Percentiles rank a stretch among this genome's conserved stretches.
Evolutionary conservation across 495 filamentous ascomycete genomes (phyloP).

Genomic region (Penicillium daleae): DNA sequence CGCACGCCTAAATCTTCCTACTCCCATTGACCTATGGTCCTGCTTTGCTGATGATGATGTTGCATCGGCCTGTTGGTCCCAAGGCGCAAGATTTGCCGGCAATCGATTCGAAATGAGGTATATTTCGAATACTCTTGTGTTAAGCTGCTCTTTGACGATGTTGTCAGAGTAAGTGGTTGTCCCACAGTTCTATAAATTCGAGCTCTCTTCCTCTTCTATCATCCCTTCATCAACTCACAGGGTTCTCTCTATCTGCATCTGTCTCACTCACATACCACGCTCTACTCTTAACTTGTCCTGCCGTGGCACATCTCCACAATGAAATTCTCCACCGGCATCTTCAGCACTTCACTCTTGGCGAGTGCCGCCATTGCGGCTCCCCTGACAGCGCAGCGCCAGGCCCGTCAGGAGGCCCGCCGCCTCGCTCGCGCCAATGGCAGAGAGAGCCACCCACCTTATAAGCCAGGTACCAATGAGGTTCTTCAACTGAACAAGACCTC

Average conservation of each 20-base stretch:
- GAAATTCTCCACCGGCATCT: constrained; percentile 33
- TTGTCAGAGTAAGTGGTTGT: background rate
- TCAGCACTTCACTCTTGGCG: constrained; percentile 30
- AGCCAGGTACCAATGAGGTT: constrained; percentile 29
- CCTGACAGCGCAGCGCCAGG: constrained; percentile 26
- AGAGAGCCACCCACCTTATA: constrained; percentile 30
- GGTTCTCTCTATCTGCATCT: background rate
- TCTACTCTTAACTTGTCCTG: no score
- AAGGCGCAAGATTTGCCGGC: constrained; percentile 1
- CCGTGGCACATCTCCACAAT: constrained; percentile 19
- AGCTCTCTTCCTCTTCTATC: background rate
- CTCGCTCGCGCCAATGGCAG: constrained; percentile 7
- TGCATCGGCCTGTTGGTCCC: constrained; percentile 16
- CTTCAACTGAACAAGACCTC: constrained; percentile 31
- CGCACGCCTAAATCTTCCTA: background rate
- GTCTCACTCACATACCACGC: no score
- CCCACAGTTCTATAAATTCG: background rate
- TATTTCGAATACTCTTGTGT: background rate
- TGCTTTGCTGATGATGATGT: constrained; percentile 9
- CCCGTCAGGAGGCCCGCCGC: constrained; percentile 18
- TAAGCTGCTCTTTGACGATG: background rate
- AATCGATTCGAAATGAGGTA: background rate
- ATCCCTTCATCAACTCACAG: constrained; percentile 1
- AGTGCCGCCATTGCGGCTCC: constrained; percentile 32
- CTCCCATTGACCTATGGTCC: constrained; percentile 4